Conservation (phyloP, 2,329 filamentous ascomycete species). For the Bipolaris sorokiniana region DNA sequence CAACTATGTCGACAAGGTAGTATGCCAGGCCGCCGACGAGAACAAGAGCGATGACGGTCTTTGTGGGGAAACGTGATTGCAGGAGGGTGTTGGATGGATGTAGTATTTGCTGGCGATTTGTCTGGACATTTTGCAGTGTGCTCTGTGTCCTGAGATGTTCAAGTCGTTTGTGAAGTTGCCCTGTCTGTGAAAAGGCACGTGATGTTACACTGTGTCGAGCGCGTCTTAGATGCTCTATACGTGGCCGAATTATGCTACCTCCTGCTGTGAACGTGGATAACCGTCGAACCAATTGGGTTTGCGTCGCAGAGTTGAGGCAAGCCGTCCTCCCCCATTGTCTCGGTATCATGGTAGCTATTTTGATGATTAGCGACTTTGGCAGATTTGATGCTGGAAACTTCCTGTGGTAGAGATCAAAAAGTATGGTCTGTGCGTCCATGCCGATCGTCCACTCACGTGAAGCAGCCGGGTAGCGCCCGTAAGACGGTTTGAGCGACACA, state of each 20-base stretch:
- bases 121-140: background rate
- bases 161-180: background rate
- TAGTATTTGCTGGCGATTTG: background rate
- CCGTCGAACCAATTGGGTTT: slow-evolving; percentile 5
- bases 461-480: slow-evolving; percentile 7
- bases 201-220: slow-evolving; percentile 17
- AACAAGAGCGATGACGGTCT: slow-evolving; percentile 37
- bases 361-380: background rate
- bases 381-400: slow-evolving; percentile 2
- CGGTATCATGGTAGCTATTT: slow-evolving; percentile 15
- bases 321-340: slow-evolving; percentile 15
- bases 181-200: slow-evolving; percentile 22
- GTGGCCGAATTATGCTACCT: slow-evolving; percentile 20
- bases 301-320: slow-evolving; percentile 6
- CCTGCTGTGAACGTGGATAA: slow-evolving; percentile 6
- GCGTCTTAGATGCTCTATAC: slow-evolving; percentile 16
- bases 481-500: background rate
- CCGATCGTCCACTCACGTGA: slow-evolving; percentile 11
- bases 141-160: background rate
- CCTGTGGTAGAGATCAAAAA: slow-evolving; percentile 7
- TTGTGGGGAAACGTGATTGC: slow-evolving; percentile 42
- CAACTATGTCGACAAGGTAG: slow-evolving; percentile 32
- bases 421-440: slow-evolving; percentile 11
- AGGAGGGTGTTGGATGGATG: slow-evolving; percentile 11
- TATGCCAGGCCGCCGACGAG: slow-evolving; percentile 30